Base-by-base conservation (phyloP, 73 alveolate species). In the Chromera velia region DNA sequence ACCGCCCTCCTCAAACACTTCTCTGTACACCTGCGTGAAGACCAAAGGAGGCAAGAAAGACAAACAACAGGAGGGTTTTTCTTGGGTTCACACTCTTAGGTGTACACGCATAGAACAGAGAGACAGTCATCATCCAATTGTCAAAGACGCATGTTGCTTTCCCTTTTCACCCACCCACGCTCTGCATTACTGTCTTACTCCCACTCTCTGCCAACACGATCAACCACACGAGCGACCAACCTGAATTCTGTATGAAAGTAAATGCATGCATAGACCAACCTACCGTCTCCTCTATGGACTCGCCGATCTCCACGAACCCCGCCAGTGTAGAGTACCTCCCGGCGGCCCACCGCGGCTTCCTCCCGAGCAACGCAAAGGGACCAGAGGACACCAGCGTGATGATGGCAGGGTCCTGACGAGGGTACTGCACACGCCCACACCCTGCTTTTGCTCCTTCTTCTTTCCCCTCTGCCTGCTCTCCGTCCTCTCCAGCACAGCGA, bases 221-320 rank as follows among this genome's bases (percentile, higher is more conserved):
- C n/a, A n/a, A n/a, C n/a, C n/a, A n/a, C n/a, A n/a, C n/a, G n/a
- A n/a, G n/a, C n/a, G n/a, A n/a, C n/a, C n/a, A n/a, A n/a, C n/a
- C n/a, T n/a, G n/a, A n/a, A n/a, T n/a, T n/a, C n/a, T n/a, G n/a
- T n/a, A n/a, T n/a, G n/a, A n/a, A n/a, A n/a, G n/a, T n/a, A n/a
- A n/a, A n/a, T n/a, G n/a, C n/a, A n/a, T n/a, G n/a, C n/a, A n/a
- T n/a, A n/a, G n/a, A n/a, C n/a, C n/a, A n/a, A n/a, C n/a, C n/a
- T 55, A 22, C 70, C 70, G 30, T 55, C 70, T 55, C 70, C 73
- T 78, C 85, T 33, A 78, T 33, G 28, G 77, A 64, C 45, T 78
- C 85, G 10, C 85, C 85, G 30, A 78, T 33, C 73, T 78, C 85
- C 22, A 67, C 78, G 48, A 78, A 78, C 66, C 85, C 85, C 0